phyloP scores from a whole-genome alignment of 805 yeast species.

The Candida takata region DNA sequence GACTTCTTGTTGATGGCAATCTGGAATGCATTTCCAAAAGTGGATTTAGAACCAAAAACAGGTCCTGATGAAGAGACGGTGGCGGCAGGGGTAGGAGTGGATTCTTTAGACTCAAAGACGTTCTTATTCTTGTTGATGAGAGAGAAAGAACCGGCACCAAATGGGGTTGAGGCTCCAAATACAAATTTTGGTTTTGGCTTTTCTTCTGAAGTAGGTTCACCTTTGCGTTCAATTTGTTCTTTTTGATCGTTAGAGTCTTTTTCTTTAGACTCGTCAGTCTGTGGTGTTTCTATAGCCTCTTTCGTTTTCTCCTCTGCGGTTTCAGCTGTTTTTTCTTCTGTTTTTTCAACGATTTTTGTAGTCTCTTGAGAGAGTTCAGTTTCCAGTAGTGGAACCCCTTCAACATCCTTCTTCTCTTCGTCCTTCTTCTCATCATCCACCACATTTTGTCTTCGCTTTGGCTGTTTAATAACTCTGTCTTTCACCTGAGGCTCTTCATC shows the following conservation, averaged over 20 bases:
- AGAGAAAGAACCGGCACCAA: slow-evolving; percentile 37
- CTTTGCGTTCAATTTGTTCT: no score
- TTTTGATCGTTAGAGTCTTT: no score
- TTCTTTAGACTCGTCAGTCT: slow-evolving; percentile 1
- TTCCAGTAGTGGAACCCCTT: no score
- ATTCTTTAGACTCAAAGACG: slow-evolving; percentile 32
- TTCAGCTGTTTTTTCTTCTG: neutral
- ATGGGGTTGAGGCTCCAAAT: slow-evolving; percentile 47
- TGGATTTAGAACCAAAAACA: slow-evolving; percentile 40
- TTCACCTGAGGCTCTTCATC: slow-evolving; percentile 14
- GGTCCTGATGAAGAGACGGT: slow-evolving; percentile 2
- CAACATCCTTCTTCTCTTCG: neutral
- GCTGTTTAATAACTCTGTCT: slow-evolving; percentile 15
- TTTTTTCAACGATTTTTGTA: neutral
- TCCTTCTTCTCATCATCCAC: neutral
- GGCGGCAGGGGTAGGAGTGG: slow-evolving; percentile 11
- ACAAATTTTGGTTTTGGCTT: slow-evolving; percentile 37
- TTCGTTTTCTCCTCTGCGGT: slow-evolving; percentile 1
- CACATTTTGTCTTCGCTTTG: slow-evolving; percentile 15
- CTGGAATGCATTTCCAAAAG: slow-evolving; percentile 50
- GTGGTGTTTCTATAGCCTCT: slow-evolving; percentile 3
- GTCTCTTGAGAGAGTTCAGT: no score
- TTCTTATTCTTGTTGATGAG: slow-evolving; percentile 25
- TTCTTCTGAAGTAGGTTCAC: no score
- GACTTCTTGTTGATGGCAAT: slow-evolving; percentile 45